Evolutionary conservation across 176 grass and related monocot species (phyloP).

Genomic region (Hsuehochloa calcarea): DNA sequence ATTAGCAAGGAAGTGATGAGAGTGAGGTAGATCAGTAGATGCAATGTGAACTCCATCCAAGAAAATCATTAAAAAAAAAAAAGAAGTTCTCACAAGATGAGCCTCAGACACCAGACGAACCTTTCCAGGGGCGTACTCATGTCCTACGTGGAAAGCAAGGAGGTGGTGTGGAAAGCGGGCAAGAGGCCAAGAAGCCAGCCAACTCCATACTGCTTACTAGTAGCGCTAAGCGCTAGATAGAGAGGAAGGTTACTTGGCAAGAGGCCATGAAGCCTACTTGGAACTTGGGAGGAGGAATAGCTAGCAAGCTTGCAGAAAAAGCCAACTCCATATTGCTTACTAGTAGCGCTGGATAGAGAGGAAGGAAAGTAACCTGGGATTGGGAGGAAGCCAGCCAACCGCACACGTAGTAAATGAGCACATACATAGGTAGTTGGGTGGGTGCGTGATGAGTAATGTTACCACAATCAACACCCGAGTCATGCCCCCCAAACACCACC

Average conservation of each 20-base stretch:
- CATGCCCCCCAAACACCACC: too few relatives aligned
- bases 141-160: constrained; percentile 38
- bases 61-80: constrained; percentile 30
- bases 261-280: constrained; percentile 13
- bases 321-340: neutral
- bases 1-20: constrained; percentile 24
- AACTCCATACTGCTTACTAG: too few relatives aligned
- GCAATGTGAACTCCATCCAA: neutral
- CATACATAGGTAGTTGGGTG: neutral
- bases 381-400: constrained; percentile 38
- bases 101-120: constrained; percentile 17
- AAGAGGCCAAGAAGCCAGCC: constrained; percentile 6
- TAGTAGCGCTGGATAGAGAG: neutral
- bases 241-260: too few relatives aligned
- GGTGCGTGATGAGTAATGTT: constrained; percentile 23
- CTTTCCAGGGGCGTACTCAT: constrained; percentile 9
- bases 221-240: too few relatives aligned
- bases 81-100: constrained; percentile 6
- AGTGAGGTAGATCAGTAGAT: neutral
- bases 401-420: constrained; percentile 21
- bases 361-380: constrained; percentile 12
- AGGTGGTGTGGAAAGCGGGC: constrained; percentile 25
- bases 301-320: neutral
- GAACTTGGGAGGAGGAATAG: constrained; percentile 5
- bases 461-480: neutral